Percentiles rank a stretch among this genome's conserved stretches.
Evolutionary conservation across 2,329 filamentous ascomycete genomes (phyloP).

Genomic region (Fusarium nanum): DNA sequence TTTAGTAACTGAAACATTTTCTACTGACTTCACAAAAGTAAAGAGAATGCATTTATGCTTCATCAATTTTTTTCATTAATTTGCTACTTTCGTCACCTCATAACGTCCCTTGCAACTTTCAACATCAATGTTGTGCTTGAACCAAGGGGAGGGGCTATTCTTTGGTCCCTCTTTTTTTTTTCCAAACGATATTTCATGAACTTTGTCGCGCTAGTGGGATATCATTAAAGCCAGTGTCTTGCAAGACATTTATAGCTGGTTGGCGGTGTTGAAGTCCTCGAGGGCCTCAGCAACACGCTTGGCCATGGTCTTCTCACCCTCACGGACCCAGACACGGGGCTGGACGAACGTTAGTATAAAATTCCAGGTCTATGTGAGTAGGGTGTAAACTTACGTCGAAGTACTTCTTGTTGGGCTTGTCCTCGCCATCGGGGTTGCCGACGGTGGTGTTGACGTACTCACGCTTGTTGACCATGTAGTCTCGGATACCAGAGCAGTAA

Average conservation of each 20-base stretch:
- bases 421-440: conserved; percentile 93
- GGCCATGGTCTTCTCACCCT: conserved; percentile 97
- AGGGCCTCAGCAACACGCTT: conserved; percentile 83
- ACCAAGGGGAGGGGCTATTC: conserved; percentile 18
- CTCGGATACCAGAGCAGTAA: conserved; percentile 91
- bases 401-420: conserved; percentile 99
- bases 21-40: neutral
- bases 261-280: conserved; percentile 81
- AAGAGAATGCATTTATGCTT: conserved; percentile 8
- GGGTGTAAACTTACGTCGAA: conserved; percentile 65
- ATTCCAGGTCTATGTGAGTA: neutral
- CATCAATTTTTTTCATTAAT: conserved; percentile 42
- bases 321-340: conserved; percentile 93
- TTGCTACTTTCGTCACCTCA: conserved; percentile 42
- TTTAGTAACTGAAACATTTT: neutral
- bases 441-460: conserved; percentile 89
- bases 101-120: conserved; percentile 34
- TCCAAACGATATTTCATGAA: conserved; percentile 33
- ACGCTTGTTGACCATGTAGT: conserved; percentile 94
- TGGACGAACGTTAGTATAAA: conserved; percentile 51
- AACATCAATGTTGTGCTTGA: conserved; percentile 29
- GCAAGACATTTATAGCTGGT: conserved; percentile 50
- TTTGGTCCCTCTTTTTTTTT: conserved; percentile 27
- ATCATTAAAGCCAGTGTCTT: conserved; percentile 31
- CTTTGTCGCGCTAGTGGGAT: conserved; percentile 28